Percentiles rank a stretch among this genome's conserved stretches.
Evolutionary conservation across 257 asterid genomes (phyloP).

Genomic region (Lycium ferocissimum): DNA sequence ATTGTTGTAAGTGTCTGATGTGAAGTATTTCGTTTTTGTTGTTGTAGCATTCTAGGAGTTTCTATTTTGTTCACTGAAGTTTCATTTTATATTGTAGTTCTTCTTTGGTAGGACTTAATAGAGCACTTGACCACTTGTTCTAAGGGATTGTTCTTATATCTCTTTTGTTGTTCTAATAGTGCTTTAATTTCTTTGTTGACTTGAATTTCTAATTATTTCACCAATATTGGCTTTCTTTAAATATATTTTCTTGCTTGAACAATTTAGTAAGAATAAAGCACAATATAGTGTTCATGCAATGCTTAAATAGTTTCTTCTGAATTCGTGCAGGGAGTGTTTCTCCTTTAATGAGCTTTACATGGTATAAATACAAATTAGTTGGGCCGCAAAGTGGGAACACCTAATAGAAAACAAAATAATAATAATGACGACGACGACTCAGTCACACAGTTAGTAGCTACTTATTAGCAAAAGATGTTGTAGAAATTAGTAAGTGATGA

Average conservation of each 20-base stretch:
- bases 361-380: no score
- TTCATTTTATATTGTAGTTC: not conserved
- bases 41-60: not conserved
- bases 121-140: not conserved
- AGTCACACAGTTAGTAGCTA: no score
- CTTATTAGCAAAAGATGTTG: no score
- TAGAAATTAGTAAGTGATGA: no score
- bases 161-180: not conserved
- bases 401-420: no score
- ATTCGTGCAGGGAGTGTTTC: no score
- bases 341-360: no score
- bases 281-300: no score
- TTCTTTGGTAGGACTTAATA: not conserved
- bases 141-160: not conserved
- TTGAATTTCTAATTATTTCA: conserved; percentile 1
- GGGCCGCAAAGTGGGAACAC: no score
- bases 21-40: not conserved
- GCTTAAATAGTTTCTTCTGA: no score
- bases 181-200: not conserved
- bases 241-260: not conserved
- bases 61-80: not conserved
- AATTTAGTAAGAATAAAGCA: no score
- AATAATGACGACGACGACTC: no score
- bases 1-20: not conserved
- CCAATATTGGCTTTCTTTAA: not conserved